Evolutionary conservation across 345 rosid species (phyloP), one percentile per base, ranked within the genome.

Genomic region (Limnanthes douglasii): DNA sequence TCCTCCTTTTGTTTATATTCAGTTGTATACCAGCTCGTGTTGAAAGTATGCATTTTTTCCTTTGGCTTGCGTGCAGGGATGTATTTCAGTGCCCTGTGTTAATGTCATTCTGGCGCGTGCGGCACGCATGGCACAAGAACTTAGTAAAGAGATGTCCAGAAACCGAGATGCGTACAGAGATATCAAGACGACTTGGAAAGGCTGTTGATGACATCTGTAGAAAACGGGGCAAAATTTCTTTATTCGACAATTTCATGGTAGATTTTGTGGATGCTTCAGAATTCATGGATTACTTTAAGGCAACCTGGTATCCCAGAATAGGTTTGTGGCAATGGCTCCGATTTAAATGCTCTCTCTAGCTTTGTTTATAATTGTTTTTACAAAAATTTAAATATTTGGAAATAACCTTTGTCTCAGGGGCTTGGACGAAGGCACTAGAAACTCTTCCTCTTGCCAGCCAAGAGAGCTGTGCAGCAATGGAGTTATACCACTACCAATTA

Each of bases 81-180:
- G 95, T 80, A 15, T 90, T 84, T 61, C 86, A 84, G 51, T 84
- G 98, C 56, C 56, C 94, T 3, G 72, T 90, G 10, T 59, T 79
- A 65, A 29, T 84, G 56, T 71, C 84, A 21, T 72, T 77, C 56
- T 90, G 98, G 98, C 70, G 94, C 42, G 65, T 65, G 11, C 94
- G 85, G 28, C 86, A 74, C 34, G 54, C 79, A 15, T 90, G 95
- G 94, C 95, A 80, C 31, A 90, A 77, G 73, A 80, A 84, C 67
- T 51, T 90, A 60, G 41, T 74, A 36, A 80, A 68, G 70, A 75
- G 77, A 65, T 84, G 95, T 68, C 34, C 49, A 21, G 82, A 66
- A 47, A 63, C 41, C 31, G 79, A 66, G 51, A 61, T 46, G 55
- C 67, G 79, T 6, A 60, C 61, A 19, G 69, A 66, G 64, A 55